Conservation (phyloP, 2,329 filamentous ascomycete species). For the Cytospora mali region DNA sequence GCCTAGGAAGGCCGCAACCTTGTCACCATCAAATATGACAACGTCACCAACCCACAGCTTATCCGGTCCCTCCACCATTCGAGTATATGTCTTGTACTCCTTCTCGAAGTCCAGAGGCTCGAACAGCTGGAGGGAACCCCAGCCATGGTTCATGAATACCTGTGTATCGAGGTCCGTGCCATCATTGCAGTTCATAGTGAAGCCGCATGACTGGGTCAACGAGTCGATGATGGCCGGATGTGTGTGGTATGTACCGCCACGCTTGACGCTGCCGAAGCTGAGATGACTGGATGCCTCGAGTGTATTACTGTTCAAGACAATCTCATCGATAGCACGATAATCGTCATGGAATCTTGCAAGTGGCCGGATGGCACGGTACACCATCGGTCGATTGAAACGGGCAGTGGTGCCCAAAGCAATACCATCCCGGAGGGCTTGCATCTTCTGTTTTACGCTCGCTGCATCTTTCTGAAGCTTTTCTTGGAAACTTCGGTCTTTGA, state of each 20-base stretch:
- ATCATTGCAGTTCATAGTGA: conserved; percentile 61
- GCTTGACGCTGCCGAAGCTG: conserved; percentile 45
- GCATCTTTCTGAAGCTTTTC: neutral
- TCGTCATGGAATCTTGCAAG: conserved; percentile 58
- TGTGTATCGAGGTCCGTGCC: conserved; percentile 55
- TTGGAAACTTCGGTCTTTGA: neutral
- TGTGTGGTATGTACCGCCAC: conserved; percentile 50
- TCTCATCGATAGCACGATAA: conserved; percentile 60
- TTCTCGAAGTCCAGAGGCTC: conserved; percentile 48
- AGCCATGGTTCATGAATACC: conserved; percentile 62
- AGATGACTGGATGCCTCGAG: conserved; percentile 47
- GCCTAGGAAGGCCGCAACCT: conserved; percentile 51
- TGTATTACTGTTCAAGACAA: conserved; percentile 52
- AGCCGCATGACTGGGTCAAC: conserved; percentile 60
- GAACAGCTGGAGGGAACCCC: conserved; percentile 55
- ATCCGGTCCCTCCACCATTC: conserved; percentile 56
- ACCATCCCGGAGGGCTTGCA: conserved; percentile 59
- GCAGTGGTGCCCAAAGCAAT: conserved; percentile 67
- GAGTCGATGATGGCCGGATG: conserved; percentile 62
- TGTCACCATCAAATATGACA: conserved; percentile 54
- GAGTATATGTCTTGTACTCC: conserved; percentile 58
- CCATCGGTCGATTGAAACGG: conserved; percentile 72
- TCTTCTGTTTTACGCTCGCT: conserved; percentile 60
- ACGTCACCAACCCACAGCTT: conserved; percentile 57
- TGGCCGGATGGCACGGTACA: conserved; percentile 69